Base-by-base conservation (phyloP, 1,284 basidiomycete genomes). In the Cryptococcus sp. region DNA sequence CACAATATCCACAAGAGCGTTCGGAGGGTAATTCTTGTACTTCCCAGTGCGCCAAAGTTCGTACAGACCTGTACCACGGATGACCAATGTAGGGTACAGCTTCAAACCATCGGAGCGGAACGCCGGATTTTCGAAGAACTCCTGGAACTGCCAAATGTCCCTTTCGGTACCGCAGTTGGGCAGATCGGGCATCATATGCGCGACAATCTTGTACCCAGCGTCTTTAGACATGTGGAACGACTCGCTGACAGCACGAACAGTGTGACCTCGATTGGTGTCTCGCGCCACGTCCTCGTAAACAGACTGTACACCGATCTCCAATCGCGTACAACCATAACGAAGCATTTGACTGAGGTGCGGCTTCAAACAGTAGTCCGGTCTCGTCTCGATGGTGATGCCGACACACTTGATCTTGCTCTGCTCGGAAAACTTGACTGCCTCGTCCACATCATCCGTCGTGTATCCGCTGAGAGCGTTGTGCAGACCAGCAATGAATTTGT, bases 311-410 rank as follows among this genome's bases (percentile, higher is more conserved):
- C 95, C 95, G 52, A 99, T 97, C 78, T 99, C 95, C 37, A 99
- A 86, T 10, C 95, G 88, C 0, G 95, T 99, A 79, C 95, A 99
- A 26, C 95, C 95, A 73, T 99, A 99, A 15, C 96, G 87, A 54
- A 99, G 87, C 96, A 99, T 98, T 78, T 98, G 94, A 70, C 91
- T 93, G 48, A 99, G 83, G 81, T 99, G 96, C 4, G 96, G 96
- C 57, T 92, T 89, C 52, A 99, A 82, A 71, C 96, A 99, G 78
- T 99, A 99, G 77, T 99, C 96, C 29, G 96, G 96, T 41, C 96
- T 83, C 4, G 96, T 99, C 79, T 99, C 96, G 67, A 99, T 99
- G 2, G 96, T 99, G 70, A 99, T 99, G 5, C 96, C 96, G 55
- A 98, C 97, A 23, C 93, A 96, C 78, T 99, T 99, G 46, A 93